These are phyloP conservation scores for Cymodocea nodosa DNA, from an alignment of 116 monocot species.

Conservation along the genomic window DNA sequence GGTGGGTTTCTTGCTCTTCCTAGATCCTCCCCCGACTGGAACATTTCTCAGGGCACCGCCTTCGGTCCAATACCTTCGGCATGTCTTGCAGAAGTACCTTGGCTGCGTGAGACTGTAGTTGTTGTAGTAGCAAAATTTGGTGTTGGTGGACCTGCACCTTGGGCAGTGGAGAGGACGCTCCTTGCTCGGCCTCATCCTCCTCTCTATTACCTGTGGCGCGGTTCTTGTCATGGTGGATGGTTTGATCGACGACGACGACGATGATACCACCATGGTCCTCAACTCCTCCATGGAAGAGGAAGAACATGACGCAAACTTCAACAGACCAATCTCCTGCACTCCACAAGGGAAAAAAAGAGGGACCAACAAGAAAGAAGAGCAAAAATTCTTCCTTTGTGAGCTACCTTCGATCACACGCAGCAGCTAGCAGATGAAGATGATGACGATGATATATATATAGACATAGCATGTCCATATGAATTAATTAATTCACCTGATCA, in stretches of 20 bases:
- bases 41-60: constrained; percentile 55
- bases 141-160: constrained; percentile 59
- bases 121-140: constrained; percentile 89
- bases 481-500: constrained; percentile 3
- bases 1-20: constrained; percentile 27
- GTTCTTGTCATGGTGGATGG: neutral
- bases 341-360: neutral
- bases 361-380: neutral
- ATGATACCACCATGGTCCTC: neutral
- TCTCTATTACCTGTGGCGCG: constrained; percentile 21
- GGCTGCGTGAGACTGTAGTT: constrained; percentile 68
- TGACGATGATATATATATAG: too few relatives aligned
- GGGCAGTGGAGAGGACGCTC: constrained; percentile 28
- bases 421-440: neutral
- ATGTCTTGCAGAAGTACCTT: constrained; percentile 53
- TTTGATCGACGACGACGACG: constrained; percentile 5
- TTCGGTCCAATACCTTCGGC: constrained; percentile 58
- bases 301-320: constrained; percentile 3
- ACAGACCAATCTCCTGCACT: constrained; percentile 5
- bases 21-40: constrained; percentile 34
- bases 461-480: neutral
- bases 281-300: constrained; percentile 10
- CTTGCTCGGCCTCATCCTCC: constrained; percentile 13
- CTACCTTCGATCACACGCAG: too few relatives aligned
- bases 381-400: neutral